Evolutionary conservation across 371 early-diverging fungal species (phyloP), one percentile per base, ranked within the genome.

Genomic region (Catenaria anguillulae): DNA sequence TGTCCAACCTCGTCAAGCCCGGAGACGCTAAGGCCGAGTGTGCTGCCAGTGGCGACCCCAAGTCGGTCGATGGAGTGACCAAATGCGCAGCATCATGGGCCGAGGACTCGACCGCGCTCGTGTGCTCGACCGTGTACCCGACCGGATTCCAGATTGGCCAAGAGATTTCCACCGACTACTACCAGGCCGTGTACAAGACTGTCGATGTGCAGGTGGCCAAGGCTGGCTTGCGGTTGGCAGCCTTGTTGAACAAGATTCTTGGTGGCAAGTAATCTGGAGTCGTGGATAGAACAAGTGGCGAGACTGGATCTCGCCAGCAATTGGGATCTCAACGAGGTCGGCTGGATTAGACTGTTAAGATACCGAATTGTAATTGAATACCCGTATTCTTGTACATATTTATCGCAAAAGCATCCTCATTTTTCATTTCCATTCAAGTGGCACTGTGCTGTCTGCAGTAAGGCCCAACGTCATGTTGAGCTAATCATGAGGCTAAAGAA

Each of bases 11-110:
- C 4, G 52, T 33, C 34, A 70, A 69, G 19, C 65, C 65, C 33
- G 23, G 65, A 1, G 31, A 56, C 43, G 34, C 48, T n/a, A 60
- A 45, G 36, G 29, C 58, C 46, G 43, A 62, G 48, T 59, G 62
- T 33, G 67, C 61, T 54, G 70, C 72, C 23, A 63, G 66, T 64
- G 63, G 66, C 40, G 29, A 40, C 37, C 55, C 52, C 29, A 63
- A 62, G 26, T 62, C 63, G 37, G 23, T 23, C n/a, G 46, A 17
- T 24, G 23, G 23, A 10, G n/a, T n/a, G 4, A 42, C 64, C 21
- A 43, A 68, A 31, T 73, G 72, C 62, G 72, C 76, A 24, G 60
- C 67, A 21, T 61, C 68, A 36, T 77, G 75, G 74, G 70, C 75
- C 15, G 24, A 23, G 13, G 67, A 67, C 36, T 58, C 67, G 52